phyloP scores from a whole-genome alignment of 2,329 filamentous ascomycete genomes.

The Monosporascus sp. region DNA sequence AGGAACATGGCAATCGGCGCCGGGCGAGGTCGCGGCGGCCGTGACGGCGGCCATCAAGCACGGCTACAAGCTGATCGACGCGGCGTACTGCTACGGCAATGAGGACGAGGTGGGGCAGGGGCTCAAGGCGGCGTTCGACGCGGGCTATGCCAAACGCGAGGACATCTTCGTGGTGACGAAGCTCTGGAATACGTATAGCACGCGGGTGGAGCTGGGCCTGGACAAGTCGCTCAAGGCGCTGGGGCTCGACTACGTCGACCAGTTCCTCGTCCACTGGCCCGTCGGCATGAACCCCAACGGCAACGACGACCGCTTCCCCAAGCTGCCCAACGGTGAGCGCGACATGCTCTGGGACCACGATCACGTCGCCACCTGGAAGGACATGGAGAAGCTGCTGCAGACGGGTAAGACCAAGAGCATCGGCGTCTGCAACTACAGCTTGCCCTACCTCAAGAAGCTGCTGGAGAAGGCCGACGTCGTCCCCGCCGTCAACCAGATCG shows the following conservation, averaged over 20 bases:
- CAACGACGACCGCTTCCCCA: slow-evolving; percentile 70
- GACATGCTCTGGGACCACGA: slow-evolving; percentile 66
- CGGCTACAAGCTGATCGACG: slow-evolving; percentile 61
- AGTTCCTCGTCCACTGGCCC: slow-evolving; percentile 82
- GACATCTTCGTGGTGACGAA: slow-evolving; percentile 83
- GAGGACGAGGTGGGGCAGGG: slow-evolving; percentile 79
- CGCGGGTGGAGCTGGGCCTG: slow-evolving; percentile 61
- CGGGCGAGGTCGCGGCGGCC: slow-evolving; percentile 53
- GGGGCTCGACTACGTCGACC: slow-evolving; percentile 74
- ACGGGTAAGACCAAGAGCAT: slow-evolving; percentile 52
- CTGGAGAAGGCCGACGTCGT: slow-evolving; percentile 46
- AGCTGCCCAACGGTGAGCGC: slow-evolving; percentile 64
- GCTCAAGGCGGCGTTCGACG: slow-evolving; percentile 64
- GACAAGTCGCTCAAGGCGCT: slow-evolving; percentile 68
- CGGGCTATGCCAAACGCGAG: slow-evolving; percentile 65
- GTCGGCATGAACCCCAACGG: slow-evolving; percentile 74
- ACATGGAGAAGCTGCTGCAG: slow-evolving; percentile 61
- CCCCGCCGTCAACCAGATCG: slow-evolving; percentile 67
- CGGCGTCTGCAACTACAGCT: slow-evolving; percentile 56
- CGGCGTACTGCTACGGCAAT: slow-evolving; percentile 73
- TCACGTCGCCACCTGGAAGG: slow-evolving; percentile 73
- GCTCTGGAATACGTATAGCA: slow-evolving; percentile 77
- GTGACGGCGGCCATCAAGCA: slow-evolving; percentile 53
- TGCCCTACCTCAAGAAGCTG: slow-evolving; percentile 50
- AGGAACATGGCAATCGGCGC: slow-evolving; percentile 62